phyloP scores from a whole-genome alignment of 805 yeast genomes.

The Saccharomyces kudriavzevii region DNA sequence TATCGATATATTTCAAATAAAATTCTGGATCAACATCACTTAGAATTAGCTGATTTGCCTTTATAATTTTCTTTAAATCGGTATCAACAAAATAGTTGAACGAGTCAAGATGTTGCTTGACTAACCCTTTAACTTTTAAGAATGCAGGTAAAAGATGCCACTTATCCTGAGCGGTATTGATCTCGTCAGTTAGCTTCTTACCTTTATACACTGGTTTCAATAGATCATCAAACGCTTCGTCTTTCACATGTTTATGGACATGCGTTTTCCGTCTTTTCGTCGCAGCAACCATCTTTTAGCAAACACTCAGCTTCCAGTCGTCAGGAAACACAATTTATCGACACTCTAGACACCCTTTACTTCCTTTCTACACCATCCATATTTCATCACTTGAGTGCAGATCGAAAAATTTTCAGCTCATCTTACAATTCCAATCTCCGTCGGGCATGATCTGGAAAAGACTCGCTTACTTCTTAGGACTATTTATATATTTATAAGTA shows the following conservation, averaged over 20 bases:
- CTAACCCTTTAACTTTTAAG: slow-evolving; percentile 88
- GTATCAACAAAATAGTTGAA: slow-evolving; percentile 92
- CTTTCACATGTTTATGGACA: slow-evolving; percentile 28
- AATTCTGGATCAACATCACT: slow-evolving; percentile 97
- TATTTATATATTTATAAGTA: neutral
- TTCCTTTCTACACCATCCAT: neutral
- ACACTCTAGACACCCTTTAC: neutral
- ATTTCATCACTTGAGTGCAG: neutral
- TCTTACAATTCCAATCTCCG: neutral
- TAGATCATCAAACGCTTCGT: slow-evolving; percentile 66
- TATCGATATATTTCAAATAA: slow-evolving; percentile 85
- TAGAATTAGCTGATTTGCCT: slow-evolving; percentile 80
- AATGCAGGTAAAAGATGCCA: slow-evolving; percentile 97
- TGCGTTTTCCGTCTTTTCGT: slow-evolving; percentile 9
- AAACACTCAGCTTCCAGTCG: neutral
- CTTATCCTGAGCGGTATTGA: slow-evolving; percentile 87
- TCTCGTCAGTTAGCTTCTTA: slow-evolving; percentile 75
- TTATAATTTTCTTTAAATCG: slow-evolving; percentile 84
- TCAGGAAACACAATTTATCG: neutral
- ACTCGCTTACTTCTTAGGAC: neutral
- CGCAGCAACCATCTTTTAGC: neutral
- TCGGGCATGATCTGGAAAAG: neutral
- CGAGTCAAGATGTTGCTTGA: slow-evolving; percentile 96
- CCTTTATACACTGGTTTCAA: slow-evolving; percentile 80
- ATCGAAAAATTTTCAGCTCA: neutral